phyloP scores from a whole-genome alignment of 2,329 filamentous ascomycete genomes.

The Ophiocordyceps robertsii region DNA sequence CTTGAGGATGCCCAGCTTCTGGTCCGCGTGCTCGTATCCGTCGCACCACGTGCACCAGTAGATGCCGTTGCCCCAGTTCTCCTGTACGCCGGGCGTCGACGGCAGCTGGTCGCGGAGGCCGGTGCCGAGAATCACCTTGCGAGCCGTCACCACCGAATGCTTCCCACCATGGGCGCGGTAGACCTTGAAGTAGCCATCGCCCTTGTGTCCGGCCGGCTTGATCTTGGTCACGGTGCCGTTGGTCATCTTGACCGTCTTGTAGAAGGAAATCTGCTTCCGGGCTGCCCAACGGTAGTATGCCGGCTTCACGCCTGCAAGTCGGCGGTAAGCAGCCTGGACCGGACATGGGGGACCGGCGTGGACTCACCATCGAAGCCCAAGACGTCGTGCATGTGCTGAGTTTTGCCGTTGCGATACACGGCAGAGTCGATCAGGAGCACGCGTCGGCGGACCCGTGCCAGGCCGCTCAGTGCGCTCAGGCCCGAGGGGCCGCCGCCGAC shows the following conservation, averaged over 20 bases:
- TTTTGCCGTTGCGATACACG: slow-evolving; percentile 41
- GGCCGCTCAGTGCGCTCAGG: slow-evolving; percentile 37
- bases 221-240: slow-evolving; percentile 39
- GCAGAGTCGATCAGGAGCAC: slow-evolving; percentile 45
- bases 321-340: neutral
- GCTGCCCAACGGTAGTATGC: slow-evolving; percentile 40
- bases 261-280: slow-evolving; percentile 35
- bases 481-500: slow-evolving; percentile 45
- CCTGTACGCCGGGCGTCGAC: slow-evolving; percentile 34
- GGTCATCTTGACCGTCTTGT: slow-evolving; percentile 32
- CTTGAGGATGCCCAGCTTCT: slow-evolving; percentile 39
- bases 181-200: slow-evolving; percentile 32
- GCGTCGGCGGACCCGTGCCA: slow-evolving; percentile 42
- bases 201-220: slow-evolving; percentile 12
- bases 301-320: slow-evolving; percentile 29
- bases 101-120: slow-evolving; percentile 43
- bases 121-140: slow-evolving; percentile 43
- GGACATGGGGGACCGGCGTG: slow-evolving; percentile 10
- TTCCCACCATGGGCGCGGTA: slow-evolving; percentile 5
- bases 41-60: slow-evolving; percentile 56
- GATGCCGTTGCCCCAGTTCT: slow-evolving; percentile 45
- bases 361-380: slow-evolving; percentile 41
- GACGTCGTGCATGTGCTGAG: slow-evolving; percentile 47
- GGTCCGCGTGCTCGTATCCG: slow-evolving; percentile 46
- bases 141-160: slow-evolving; percentile 24